Conservation (phyloP, 192 early-diverging fungal genomes). For the Thamnidium elegans region DNA sequence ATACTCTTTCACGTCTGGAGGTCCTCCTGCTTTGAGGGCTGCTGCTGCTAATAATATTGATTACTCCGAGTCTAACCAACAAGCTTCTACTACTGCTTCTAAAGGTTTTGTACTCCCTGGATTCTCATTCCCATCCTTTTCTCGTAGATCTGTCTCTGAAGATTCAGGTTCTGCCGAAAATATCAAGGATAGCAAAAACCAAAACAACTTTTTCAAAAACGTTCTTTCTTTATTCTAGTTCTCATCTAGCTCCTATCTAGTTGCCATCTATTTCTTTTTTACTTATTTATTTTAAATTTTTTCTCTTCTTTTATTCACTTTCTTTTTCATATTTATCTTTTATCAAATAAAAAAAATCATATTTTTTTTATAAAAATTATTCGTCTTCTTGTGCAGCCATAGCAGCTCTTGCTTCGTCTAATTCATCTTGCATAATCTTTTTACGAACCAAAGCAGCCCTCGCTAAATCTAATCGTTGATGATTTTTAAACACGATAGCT, state of each 20-base stretch:
- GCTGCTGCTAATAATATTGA: background rate
- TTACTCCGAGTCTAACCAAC: background rate
- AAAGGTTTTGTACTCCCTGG: background rate
- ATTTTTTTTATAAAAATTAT: background rate
- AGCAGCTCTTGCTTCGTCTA: constrained; percentile 71
- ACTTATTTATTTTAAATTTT: background rate
- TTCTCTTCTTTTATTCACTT: background rate
- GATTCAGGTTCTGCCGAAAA: background rate
- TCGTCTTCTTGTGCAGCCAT: constrained; percentile 40
- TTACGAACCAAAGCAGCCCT: constrained; percentile 59
- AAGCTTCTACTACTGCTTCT: background rate
- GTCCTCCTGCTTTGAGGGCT: background rate
- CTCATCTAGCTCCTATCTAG: too few relatives aligned
- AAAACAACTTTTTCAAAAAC: background rate
- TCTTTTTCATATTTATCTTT: background rate
- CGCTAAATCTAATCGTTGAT: constrained; percentile 62
- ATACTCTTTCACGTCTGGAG: background rate
- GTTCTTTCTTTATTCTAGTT: background rate
- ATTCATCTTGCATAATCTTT: constrained; percentile 77
- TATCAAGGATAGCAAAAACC: background rate
- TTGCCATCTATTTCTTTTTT: too few relatives aligned
- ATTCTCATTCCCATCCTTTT: constrained; percentile 5
- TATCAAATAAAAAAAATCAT: background rate
- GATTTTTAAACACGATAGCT: constrained; percentile 67
- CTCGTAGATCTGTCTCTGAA: background rate